These are phyloP conservation scores for Candida manassasensis DNA, from an alignment of 805 yeast genomes.

Conservation along the genomic window DNA sequence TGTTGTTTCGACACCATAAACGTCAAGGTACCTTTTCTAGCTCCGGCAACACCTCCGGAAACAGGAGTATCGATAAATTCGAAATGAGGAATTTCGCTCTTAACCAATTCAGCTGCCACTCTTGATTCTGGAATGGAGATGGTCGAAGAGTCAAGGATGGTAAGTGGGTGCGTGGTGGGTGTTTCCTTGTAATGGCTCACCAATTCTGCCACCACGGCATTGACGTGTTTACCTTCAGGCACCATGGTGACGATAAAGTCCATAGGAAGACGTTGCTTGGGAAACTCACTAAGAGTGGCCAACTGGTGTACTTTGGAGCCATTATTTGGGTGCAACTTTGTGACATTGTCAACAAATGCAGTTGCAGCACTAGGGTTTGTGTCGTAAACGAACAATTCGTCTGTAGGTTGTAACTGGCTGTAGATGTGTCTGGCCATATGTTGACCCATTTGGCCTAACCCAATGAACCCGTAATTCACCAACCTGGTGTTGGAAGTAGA, in stretches of 20 bases:
- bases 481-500: slow-evolving; percentile 7
- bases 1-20: slow-evolving; percentile 45
- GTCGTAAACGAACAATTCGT: slow-evolving; percentile 43
- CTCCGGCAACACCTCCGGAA: slow-evolving; percentile 53
- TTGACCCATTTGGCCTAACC: slow-evolving; percentile 56
- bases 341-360: slow-evolving; percentile 20
- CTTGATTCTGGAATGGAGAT: slow-evolving; percentile 46
- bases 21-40: slow-evolving; percentile 46
- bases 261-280: slow-evolving; percentile 23
- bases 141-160: slow-evolving; percentile 48
- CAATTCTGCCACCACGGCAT: slow-evolving; percentile 35
- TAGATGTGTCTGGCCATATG: slow-evolving; percentile 51
- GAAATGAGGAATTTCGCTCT: slow-evolving; percentile 25
- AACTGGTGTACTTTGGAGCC: slow-evolving; percentile 11
- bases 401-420: slow-evolving; percentile 31
- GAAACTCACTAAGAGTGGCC: slow-evolving; percentile 15
- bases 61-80: slow-evolving; percentile 54
- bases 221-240: slow-evolving; percentile 50
- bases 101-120: slow-evolving; percentile 33
- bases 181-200: slow-evolving; percentile 23
- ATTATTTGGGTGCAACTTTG: slow-evolving; percentile 19
- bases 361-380: slow-evolving; percentile 25
- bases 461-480: slow-evolving; percentile 45
- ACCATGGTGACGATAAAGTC: slow-evolving; percentile 48
- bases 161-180: slow-evolving; percentile 14